Evolutionary conservation across 2,329 filamentous ascomycete genomes (phyloP).

Genomic region (Didymella lethalis): DNA sequence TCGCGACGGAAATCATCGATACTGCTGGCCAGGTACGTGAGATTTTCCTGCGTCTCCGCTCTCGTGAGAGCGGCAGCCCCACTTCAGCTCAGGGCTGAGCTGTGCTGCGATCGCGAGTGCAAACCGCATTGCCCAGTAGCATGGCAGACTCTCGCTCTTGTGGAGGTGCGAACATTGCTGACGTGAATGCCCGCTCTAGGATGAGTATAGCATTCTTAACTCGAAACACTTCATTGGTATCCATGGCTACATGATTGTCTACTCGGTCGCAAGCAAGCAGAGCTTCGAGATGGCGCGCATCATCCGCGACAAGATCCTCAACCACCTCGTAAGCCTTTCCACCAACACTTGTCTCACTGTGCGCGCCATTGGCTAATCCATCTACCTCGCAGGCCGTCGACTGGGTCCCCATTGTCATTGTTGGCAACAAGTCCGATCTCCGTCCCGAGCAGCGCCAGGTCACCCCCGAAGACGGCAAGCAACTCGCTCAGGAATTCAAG

Average conservation of each 20-base stretch:
- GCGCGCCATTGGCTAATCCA: background rate
- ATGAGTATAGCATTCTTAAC: conserved; percentile 98
- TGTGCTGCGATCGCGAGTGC: background rate
- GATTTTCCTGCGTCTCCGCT: conserved; percentile 32
- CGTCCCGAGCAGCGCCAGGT: conserved; percentile 94
- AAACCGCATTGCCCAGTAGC: background rate
- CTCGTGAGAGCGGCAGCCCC: conserved; percentile 25
- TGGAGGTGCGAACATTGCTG: conserved; percentile 23
- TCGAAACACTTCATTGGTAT: conserved; percentile 99
- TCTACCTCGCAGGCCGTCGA: conserved; percentile 75
- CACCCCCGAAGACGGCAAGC: conserved; percentile 81
- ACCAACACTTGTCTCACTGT: conserved; percentile 2
- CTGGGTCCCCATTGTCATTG: conserved; percentile 89
- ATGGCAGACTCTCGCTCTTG: background rate
- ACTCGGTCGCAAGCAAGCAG: conserved; percentile 92
- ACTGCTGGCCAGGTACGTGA: conserved; percentile 85
- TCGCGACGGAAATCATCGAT: conserved; percentile 95
- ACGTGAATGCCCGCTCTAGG: conserved; percentile 60
- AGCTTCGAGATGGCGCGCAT: conserved; percentile 98
- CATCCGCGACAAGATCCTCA: conserved; percentile 95
- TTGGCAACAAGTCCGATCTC: conserved; percentile 96
- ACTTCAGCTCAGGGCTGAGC: conserved; percentile 18
- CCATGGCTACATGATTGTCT: conserved; percentile 98
- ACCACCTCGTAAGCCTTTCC: conserved; percentile 76
- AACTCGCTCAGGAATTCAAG: conserved; percentile 83